Evolutionary conservation across 2,329 filamentous ascomycete genomes (phyloP), one percentile per base, ranked within the genome.

Genomic region (Taxawa tesnikishii): DNA sequence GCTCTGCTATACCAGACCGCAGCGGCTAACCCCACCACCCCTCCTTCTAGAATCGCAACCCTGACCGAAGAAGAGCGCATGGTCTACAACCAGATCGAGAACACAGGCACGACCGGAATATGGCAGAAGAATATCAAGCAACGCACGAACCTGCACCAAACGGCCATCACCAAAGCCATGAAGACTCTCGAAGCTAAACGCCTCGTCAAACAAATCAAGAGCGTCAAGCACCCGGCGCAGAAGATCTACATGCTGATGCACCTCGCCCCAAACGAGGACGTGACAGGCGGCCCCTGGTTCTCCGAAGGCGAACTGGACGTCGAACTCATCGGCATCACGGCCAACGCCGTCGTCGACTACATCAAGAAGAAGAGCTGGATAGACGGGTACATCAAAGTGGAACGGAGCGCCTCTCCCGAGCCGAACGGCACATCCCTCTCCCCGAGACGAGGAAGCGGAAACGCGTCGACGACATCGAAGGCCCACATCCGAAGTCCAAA

Each of bases 221-320:
- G 80, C 55, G 85, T 93, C 58, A 85, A 93, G 60, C 79, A 82
- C 50, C 83, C 84, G 16, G 82, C 79, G 43, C 81, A 90, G 53
- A 94, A 93, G 60, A 94, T 93, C 71, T 98, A 90, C 67, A 93
- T 98, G 69, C 78, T 94, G 49, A 75, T 79, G 33, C 78, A 79
- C 40, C 71, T 98, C 38, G 74, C 76, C 8, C 88, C 90, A 0
- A 83, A 79, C 33, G 87, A 94, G 40, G 81, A 90, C 39, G 83
- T 92, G 28, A 93, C 85, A 0, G 90, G 90, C 29, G 90, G 90
- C 2, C 81, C 84, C 6, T 98, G 88, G 83, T 94, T 90, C 55
- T 87, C 83, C 6, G 85, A 94, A 41, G 83, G 84, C 32, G 81
- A 87, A 42, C 70, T 96, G 9, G 90, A 98, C 56, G 78, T 82